Evolutionary conservation across 2,329 filamentous ascomycete species (phyloP).

Genomic region (Hortaea werneckii): DNA sequence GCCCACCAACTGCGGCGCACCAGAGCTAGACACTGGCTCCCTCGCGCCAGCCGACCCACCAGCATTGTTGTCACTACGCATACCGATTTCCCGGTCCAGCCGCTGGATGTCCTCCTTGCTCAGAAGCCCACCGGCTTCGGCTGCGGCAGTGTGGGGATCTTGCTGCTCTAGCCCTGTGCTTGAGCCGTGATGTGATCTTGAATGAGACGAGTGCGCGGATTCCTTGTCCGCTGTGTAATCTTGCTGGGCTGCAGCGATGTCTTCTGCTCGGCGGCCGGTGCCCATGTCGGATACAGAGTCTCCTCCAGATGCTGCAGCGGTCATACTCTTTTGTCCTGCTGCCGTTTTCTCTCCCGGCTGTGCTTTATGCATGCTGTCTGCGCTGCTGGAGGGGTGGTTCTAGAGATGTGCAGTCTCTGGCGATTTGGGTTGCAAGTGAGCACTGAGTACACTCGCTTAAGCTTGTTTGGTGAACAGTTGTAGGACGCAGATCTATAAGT

Average conservation of each 20-base stretch:
- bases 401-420: no score
- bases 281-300: background rate
- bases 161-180: background rate
- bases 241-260: background rate
- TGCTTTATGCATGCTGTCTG: no score
- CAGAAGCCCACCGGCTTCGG: background rate
- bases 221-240: background rate
- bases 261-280: background rate
- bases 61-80: background rate
- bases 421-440: no score
- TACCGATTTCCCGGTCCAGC: background rate
- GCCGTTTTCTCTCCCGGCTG: no score
- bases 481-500: no score
- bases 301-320: no score
- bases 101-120: background rate
- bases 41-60: background rate
- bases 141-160: background rate
- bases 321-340: no score
- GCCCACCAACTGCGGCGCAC: background rate
- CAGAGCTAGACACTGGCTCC: background rate
- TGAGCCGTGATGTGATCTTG: background rate
- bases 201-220: background rate
- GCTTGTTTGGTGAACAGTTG: no score
- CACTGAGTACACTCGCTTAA: no score
- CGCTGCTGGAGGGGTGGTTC: no score